Evolutionary conservation across 2,329 filamentous ascomycete species (phyloP).

Genomic region (Fusarium camptoceras): DNA sequence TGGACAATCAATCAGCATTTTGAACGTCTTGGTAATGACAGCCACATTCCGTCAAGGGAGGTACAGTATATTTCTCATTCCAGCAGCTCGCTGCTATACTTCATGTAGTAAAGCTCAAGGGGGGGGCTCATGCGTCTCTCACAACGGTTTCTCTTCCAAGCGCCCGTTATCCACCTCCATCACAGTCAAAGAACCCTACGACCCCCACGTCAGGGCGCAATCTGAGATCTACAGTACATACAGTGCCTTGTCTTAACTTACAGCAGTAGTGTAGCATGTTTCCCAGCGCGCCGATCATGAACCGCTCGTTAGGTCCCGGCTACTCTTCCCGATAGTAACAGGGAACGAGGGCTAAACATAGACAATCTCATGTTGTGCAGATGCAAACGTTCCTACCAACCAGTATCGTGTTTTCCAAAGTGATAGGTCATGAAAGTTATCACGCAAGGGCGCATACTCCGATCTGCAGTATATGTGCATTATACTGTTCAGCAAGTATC

Average conservation of each 20-base stretch:
- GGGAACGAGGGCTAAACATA: background rate
- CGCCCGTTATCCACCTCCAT: constrained; percentile 21
- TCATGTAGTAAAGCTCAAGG: background rate
- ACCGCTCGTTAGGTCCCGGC: constrained; percentile 10
- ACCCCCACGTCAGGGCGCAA: constrained; percentile 19
- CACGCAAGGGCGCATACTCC: background rate
- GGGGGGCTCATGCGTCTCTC: background rate
- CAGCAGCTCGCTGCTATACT: background rate
- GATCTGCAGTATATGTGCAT: background rate
- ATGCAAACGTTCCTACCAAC: constrained; percentile 7
- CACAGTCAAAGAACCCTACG: background rate
- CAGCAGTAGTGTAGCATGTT: background rate
- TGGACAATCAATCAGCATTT: background rate
- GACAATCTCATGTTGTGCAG: constrained; percentile 8
- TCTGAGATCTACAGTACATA: constrained; percentile 13
- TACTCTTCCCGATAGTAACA: constrained; percentile 13
- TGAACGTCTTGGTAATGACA: background rate
- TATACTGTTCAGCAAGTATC: background rate
- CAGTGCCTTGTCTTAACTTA: background rate
- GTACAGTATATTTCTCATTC: constrained; percentile 19
- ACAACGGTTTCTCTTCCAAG: constrained; percentile 8
- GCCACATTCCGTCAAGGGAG: constrained; percentile 16
- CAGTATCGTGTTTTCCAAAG: background rate
- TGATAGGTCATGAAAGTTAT: constrained; percentile 4
- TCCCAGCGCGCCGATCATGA: constrained; percentile 11